Conservation (phyloP, 257 asterid genomes). For the Leptodermis oblonga region DNA sequence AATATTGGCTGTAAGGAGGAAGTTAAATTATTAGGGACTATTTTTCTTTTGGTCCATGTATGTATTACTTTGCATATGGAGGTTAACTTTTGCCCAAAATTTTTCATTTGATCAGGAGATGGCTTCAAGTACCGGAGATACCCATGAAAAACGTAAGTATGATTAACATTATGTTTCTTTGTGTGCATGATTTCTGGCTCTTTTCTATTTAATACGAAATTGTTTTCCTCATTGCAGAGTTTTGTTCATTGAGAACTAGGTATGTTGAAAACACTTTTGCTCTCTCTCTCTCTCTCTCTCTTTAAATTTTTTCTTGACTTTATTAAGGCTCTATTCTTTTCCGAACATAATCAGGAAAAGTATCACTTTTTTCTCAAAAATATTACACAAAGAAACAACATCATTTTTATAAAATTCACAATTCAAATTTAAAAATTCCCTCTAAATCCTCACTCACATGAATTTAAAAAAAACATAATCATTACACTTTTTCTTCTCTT, state of each 20-base stretch:
- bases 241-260: slow-evolving; percentile 59
- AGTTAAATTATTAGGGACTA: background rate
- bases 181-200: slow-evolving; percentile 1
- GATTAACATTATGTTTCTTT: background rate
- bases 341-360: too few relatives aligned
- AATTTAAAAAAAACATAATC: too few relatives aligned
- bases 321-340: slow-evolving; percentile 2
- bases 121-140: slow-evolving; percentile 31
- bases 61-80: background rate
- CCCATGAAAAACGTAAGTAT: slow-evolving; percentile 37
- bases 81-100: slow-evolving; percentile 13
- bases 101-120: slow-evolving; percentile 42
- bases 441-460: too few relatives aligned
- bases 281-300: slow-evolving; percentile 1
- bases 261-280: slow-evolving; percentile 20
- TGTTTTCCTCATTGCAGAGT: slow-evolving; percentile 39
- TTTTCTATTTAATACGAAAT: background rate
- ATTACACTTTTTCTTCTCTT: too few relatives aligned
- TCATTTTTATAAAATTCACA: too few relatives aligned
- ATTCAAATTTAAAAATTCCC: too few relatives aligned
- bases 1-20: background rate
- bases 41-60: background rate
- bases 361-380: too few relatives aligned
- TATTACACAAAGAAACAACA: too few relatives aligned
- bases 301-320: background rate